phyloP scores from a whole-genome alignment of 2,329 filamentous ascomycete genomes.

The Pyricularia grisea region DNA sequence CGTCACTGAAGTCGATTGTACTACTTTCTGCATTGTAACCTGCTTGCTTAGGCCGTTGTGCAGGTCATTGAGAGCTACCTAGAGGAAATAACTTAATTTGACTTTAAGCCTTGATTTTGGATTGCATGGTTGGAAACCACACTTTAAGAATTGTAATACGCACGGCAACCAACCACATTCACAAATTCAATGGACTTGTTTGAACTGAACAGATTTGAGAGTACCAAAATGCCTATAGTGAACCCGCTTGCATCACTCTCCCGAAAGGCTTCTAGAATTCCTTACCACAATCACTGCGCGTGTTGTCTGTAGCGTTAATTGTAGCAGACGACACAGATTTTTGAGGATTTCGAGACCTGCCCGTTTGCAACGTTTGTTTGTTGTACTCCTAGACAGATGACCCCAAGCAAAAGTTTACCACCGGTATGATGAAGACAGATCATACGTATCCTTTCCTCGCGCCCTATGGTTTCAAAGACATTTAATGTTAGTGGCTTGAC shows the following conservation, averaged over 20 bases:
- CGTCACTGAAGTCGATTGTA: background rate
- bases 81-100: background rate
- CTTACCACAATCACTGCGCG: background rate
- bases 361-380: background rate
- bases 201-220: background rate
- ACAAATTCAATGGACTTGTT: background rate
- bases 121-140: too few species aligned
- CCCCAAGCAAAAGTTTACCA: background rate
- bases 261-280: background rate
- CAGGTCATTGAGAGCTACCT: background rate
- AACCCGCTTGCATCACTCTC: background rate
- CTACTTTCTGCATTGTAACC: too few species aligned
- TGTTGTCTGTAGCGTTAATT: background rate
- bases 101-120: background rate
- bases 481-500: background rate
- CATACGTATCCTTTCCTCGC: conserved; percentile 62
- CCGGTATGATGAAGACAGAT: conserved; percentile 12
- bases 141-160: background rate
- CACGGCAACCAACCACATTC: background rate
- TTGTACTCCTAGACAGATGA: background rate
- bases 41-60: background rate
- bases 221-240: background rate
- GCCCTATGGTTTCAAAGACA: conserved; percentile 31
- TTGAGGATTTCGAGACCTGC: background rate
- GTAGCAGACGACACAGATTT: background rate